Base-by-base conservation (phyloP, 1,284 basidiomycete species). In the Ceratobasidium sp. region DNA sequence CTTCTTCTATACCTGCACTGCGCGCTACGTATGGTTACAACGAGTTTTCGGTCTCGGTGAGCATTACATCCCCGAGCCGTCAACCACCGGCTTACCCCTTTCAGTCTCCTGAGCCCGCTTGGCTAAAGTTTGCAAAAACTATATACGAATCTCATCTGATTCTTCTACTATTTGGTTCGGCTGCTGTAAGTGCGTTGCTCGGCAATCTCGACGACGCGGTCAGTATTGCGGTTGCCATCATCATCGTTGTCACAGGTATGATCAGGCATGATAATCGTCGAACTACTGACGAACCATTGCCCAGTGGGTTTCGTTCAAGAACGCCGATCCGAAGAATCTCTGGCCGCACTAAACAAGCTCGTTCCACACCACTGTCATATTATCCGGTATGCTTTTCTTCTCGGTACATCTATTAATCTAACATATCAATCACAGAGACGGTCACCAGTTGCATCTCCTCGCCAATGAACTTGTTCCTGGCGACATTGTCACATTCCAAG, bases 291-390 rank as follows among this genome's bases (percentile, higher is more conserved):
- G 8, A 36, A 12, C 14, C 16, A 39, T 60, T 23, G 0, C 65
- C 28, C 77, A 95, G 96, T 98, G 74, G 97, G 94, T 0, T 98
- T 98, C 78, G 89, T 98, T 43, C 96, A 98, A 80, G 96, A 98
- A 82, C 90, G 92, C 75, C 86, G 96, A 48, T 98, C 96, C 0
- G 97, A 98, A 81, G 92, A 98, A 82, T 94, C 92, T 71, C 84
- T 98, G 30, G 94, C 97, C 80, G 95, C 97, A 0, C 85, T 98
- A 34, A 97, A 96, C 83, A 97, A 97, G 81, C 91, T 97, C 46
- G 96, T 97, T 12, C 96, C 96, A 0, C 96, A 98, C 79, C 94
- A 96, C 80, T 97, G 94, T 79, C 93, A 97, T 79, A 88, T 98
- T 71, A 84, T 94, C 60, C 91, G 96, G 87, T 92, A 78, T 34